Evolutionary conservation across 208 protist species (phyloP).

Genomic region (Trypanosoma rangeli): DNA sequence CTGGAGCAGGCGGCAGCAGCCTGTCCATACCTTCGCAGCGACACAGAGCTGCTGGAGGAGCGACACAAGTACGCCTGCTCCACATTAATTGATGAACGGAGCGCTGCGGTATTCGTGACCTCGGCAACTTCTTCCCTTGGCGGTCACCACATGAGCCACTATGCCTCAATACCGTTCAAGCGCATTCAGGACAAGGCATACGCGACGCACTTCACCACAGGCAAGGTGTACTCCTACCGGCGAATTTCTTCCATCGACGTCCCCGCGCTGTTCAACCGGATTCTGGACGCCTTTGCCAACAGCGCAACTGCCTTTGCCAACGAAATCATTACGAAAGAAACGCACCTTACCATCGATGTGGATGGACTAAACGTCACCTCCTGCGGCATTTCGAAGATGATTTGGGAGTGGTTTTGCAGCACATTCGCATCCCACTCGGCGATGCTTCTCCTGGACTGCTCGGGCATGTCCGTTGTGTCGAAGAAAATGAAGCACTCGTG

Average conservation of each 20-base stretch:
- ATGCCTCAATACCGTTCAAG: constrained; percentile 34
- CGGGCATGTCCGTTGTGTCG: constrained; percentile 41
- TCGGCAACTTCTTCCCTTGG: not conserved
- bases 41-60: constrained; percentile 6
- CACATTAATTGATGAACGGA: constrained; percentile 14
- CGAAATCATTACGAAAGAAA: constrained; percentile 52
- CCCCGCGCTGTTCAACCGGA: constrained; percentile 46
- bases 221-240: constrained; percentile 53
- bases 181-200: constrained; percentile 63
- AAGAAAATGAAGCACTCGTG: constrained; percentile 54
- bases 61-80: constrained; percentile 10
- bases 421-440: constrained; percentile 30
- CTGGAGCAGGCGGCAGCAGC: not conserved
- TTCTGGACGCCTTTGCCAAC: constrained; percentile 38
- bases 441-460: constrained; percentile 49
- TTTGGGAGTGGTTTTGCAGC: constrained; percentile 44
- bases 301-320: constrained; percentile 50
- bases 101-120: not conserved
- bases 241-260: constrained; percentile 38
- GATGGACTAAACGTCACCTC: constrained; percentile 45
- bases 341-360: constrained; percentile 58
- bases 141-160: constrained; percentile 28
- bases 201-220: constrained; percentile 69
- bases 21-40: constrained; percentile 15
- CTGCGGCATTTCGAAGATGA: constrained; percentile 34